phyloP scores from a whole-genome alignment of 2,329 filamentous ascomycete species.

The Arthrobotrys pseudoclavata region DNA sequence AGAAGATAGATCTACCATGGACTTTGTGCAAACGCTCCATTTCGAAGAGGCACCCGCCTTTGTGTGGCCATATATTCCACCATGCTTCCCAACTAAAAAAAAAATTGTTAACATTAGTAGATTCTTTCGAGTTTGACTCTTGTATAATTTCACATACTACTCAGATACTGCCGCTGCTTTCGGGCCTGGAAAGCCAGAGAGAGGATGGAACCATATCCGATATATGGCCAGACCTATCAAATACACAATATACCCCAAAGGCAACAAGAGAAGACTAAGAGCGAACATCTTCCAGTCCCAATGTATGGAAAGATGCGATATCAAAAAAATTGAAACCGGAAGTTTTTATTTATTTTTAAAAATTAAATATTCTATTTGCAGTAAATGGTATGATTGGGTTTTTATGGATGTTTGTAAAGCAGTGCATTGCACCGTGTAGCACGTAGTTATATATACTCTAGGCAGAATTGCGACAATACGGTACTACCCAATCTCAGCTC shows the following conservation, averaged over 20 bases:
- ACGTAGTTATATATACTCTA: slow-evolving; percentile 18
- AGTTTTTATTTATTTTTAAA: background rate
- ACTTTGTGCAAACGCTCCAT: slow-evolving; percentile 30
- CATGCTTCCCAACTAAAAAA: slow-evolving; percentile 33
- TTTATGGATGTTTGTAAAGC: background rate
- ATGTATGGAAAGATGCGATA: background rate
- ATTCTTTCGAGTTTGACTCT: background rate
- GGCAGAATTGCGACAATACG: background rate
- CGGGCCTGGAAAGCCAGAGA: slow-evolving; percentile 28
- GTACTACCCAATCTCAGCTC: background rate
- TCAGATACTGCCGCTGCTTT: slow-evolving; percentile 34
- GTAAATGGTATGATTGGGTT: background rate
- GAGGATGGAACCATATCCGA: slow-evolving; percentile 38
- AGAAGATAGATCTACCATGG: slow-evolving; percentile 5
- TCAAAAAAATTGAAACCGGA: slow-evolving; percentile 5
- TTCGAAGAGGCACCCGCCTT: slow-evolving; percentile 32
- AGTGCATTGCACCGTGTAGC: slow-evolving; percentile 1
- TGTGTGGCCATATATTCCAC: slow-evolving; percentile 42
- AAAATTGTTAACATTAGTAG: background rate
- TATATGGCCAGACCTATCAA: slow-evolving; percentile 25
- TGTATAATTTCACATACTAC: slow-evolving; percentile 15
- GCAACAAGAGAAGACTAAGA: slow-evolving; percentile 16
- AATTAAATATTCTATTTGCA: background rate
- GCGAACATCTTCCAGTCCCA: slow-evolving; percentile 10
- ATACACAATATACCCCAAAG: slow-evolving; percentile 10